Evolutionary conservation across 257 asterid genomes (phyloP).

Genomic region (Hygrophila difformis): DNA sequence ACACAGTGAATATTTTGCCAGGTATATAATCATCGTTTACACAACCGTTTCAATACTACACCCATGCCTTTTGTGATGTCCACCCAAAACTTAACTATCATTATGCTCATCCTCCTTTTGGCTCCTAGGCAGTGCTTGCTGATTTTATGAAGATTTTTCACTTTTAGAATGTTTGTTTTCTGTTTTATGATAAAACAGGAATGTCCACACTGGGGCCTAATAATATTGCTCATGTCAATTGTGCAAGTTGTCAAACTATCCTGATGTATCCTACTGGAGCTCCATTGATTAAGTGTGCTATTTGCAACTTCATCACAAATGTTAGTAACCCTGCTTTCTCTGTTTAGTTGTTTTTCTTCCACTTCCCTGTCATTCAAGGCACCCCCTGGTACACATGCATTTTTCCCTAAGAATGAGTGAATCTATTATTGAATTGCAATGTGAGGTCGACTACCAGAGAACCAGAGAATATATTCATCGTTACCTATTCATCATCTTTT

Average conservation of each 20-base stretch:
- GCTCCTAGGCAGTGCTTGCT: constrained; percentile 6
- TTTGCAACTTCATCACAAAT: constrained; percentile 76
- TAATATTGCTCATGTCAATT: constrained; percentile 71
- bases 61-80: background rate
- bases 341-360: background rate
- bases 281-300: constrained; percentile 91
- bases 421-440: background rate
- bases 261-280: constrained; percentile 98
- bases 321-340: constrained; percentile 33
- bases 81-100: too few relatives aligned
- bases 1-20: constrained; percentile 80
- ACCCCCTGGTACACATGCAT: background rate
- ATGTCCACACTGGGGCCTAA: constrained; percentile 15
- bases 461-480: background rate
- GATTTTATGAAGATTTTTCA: background rate
- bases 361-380: background rate
- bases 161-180: constrained; percentile 2
- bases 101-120: background rate
- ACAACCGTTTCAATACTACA: background rate
- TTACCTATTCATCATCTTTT: too few relatives aligned
- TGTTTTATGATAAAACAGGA: constrained; percentile 14
- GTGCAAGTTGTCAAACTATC: constrained; percentile 77
- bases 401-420: too few relatives aligned
- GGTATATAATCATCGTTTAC: constrained; percentile 36
- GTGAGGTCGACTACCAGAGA: background rate